phyloP scores from a whole-genome alignment of 2,329 filamentous ascomycete genomes.

The Myriangium duriaei region DNA sequence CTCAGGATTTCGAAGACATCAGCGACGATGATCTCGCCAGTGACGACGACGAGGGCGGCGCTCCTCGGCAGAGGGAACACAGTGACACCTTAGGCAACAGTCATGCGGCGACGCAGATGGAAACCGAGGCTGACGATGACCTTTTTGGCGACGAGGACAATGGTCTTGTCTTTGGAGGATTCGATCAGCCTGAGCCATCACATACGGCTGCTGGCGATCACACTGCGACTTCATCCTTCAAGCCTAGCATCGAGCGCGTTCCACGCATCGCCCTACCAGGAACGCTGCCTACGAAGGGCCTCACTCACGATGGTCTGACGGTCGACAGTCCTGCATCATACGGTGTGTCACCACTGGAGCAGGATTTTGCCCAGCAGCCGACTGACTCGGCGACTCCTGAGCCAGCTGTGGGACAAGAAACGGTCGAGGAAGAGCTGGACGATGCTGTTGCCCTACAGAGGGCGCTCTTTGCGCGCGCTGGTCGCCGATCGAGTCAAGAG shows the following conservation, averaged over 20 bases:
- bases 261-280: conserved; percentile 10
- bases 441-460: conserved; percentile 19
- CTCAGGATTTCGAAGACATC: conserved; percentile 82
- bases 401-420: conserved; percentile 16
- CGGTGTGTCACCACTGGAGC: conserved; percentile 3
- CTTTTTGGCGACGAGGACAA: conserved; percentile 52
- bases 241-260: too few species aligned
- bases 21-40: conserved; percentile 84
- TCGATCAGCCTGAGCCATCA: neutral
- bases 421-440: conserved; percentile 18
- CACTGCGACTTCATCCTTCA: neutral
- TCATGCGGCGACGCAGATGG: conserved; percentile 21
- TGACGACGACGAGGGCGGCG: conserved; percentile 44
- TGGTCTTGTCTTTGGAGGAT: conserved; percentile 13
- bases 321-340: conserved; percentile 8
- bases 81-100: conserved; percentile 16
- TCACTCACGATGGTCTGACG: neutral
- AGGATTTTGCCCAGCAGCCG: conserved; percentile 2
- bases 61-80: neutral
- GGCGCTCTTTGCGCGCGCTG: conserved; percentile 25
- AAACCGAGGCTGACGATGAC: conserved; percentile 42
- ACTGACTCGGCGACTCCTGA: conserved; percentile 4
- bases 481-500: conserved; percentile 30
- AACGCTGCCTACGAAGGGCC: conserved; percentile 7
- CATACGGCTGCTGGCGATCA: neutral